phyloP scores from a whole-genome alignment of 768 basidiomycete species.

The Lyophyllum decastes region DNA sequence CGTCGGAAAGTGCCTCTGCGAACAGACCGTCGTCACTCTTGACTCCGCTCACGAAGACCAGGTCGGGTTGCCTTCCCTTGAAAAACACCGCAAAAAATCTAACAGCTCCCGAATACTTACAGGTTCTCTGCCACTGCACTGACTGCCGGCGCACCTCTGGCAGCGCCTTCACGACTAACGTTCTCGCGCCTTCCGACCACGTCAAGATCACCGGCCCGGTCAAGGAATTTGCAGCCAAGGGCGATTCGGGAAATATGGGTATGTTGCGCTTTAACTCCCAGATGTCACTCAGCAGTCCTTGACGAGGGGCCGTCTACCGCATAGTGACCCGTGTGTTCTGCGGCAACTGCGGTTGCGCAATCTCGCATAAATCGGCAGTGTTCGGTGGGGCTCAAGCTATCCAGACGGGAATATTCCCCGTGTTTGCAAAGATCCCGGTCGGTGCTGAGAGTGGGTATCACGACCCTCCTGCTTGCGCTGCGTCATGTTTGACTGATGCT shows the following conservation, averaged over 20 bases:
- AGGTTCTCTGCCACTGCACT: background rate
- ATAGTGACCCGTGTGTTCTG: background rate
- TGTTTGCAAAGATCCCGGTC: background rate
- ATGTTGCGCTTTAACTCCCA: background rate
- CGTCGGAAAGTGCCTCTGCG: background rate
- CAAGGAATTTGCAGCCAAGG: background rate
- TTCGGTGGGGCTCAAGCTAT: slow-evolving; percentile 6
- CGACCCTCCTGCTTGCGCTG: background rate
- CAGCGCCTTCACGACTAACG: background rate
- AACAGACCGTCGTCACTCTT: background rate
- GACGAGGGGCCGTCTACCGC: background rate
- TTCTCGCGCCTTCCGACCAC: background rate
- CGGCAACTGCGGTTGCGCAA: background rate
- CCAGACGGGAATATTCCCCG: slow-evolving; percentile 5
- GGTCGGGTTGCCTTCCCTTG: background rate
- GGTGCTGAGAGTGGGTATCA: background rate
- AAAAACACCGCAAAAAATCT: too few species aligned
- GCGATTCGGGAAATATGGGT: background rate
- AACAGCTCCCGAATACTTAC: background rate
- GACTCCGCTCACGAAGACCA: background rate
- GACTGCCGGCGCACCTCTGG: background rate
- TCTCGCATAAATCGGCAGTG: slow-evolving; percentile 1
- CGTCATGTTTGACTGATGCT: too few species aligned
- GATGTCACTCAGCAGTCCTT: background rate
- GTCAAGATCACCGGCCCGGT: background rate